Base-by-base conservation (phyloP, 148 eudicot genomes). In the Hydrangea macrophylla region DNA sequence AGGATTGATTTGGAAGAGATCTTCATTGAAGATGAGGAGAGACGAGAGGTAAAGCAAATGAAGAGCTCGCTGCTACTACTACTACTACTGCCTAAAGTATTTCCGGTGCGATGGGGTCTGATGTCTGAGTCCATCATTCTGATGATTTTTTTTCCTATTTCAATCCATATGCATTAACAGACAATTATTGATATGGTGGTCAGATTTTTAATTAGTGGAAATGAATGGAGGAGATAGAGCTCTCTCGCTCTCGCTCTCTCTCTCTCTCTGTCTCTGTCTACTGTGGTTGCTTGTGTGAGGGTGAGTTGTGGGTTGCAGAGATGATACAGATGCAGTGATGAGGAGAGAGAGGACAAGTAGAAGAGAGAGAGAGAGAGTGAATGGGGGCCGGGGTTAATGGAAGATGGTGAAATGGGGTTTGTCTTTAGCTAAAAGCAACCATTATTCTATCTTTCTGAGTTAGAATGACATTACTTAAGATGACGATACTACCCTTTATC, bases 41-140 rank as follows among this genome's bases (percentile, higher is more conserved):
- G 76, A 36, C 78, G 80, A n/a, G 86, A 82, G 25, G 83, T 77
- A 81, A 85, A 88, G 67, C 89, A 88, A 66, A 81, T 76, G 78
- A 86, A 48, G 53, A 15, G 53, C 53, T 48, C 53, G 53, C 53
- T 48, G 81, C 62, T 85, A 83, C 44, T 83, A 59, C 80, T 75
- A n/a, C n/a, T n/a, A n/a, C n/a, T n/a, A n/a, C n/a, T n/a, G n/a
- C n/a, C n/a, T n/a, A n/a, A n/a, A 64, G 60, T 20, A 74, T 17
- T 12, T 78, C 18, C 58, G 39, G 74, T 68, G 60, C 77, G 70
- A 24, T 70, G 81, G 39, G 70, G 75, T 65, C 80, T 72, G n/a
- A n/a, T n/a, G 18, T 80, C 83, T 55, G 76, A 51, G 55, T 83
- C 81, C 79, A 74, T 83, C 70, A 68, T 61, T 20, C 40, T 2